Conservation (phyloP, 2,329 filamentous ascomycete genomes). For the Fusarium falciforme region DNA sequence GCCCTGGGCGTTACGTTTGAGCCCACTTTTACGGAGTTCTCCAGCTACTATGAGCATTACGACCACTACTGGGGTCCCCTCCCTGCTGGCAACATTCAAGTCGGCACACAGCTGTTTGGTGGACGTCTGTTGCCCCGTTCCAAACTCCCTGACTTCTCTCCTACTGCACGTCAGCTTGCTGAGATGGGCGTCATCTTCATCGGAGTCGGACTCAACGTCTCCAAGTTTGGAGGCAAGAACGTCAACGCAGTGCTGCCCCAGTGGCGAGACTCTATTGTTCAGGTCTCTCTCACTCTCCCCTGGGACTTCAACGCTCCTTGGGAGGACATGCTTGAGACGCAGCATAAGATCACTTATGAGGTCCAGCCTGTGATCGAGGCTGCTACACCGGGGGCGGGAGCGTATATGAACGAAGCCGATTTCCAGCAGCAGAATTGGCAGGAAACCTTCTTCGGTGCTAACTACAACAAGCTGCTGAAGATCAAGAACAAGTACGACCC, state of each 20-base stretch:
- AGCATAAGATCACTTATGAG: constrained; percentile 43
- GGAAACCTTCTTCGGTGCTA: constrained; percentile 57
- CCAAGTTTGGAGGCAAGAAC: constrained; percentile 34
- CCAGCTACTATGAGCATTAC: constrained; percentile 54
- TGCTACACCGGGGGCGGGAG: constrained; percentile 55
- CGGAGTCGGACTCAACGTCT: constrained; percentile 44
- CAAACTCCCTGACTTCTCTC: constrained; percentile 34
- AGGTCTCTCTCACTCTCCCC: constrained; percentile 43
- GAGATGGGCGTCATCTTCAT: constrained; percentile 44
- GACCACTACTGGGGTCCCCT: constrained; percentile 55
- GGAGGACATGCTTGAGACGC: constrained; percentile 45
- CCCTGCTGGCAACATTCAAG: constrained; percentile 50
- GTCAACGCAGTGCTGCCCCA: constrained; percentile 54
- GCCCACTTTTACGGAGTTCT: constrained; percentile 26
- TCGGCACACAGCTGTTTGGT: constrained; percentile 48
- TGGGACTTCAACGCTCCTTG: constrained; percentile 45
- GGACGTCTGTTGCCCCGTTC: constrained; percentile 57
- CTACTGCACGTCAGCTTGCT: constrained; percentile 27
- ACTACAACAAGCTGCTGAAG: constrained; percentile 53
- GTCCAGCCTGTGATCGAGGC: constrained; percentile 42
- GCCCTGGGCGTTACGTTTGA: constrained; percentile 20
- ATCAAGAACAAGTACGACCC: constrained; percentile 66
- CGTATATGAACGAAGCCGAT: constrained; percentile 65
- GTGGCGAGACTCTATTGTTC: constrained; percentile 53
- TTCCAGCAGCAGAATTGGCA: constrained; percentile 57